Conservation (phyloP, 2,329 filamentous ascomycete genomes). For the Keithomyces neogunnii region DNA sequence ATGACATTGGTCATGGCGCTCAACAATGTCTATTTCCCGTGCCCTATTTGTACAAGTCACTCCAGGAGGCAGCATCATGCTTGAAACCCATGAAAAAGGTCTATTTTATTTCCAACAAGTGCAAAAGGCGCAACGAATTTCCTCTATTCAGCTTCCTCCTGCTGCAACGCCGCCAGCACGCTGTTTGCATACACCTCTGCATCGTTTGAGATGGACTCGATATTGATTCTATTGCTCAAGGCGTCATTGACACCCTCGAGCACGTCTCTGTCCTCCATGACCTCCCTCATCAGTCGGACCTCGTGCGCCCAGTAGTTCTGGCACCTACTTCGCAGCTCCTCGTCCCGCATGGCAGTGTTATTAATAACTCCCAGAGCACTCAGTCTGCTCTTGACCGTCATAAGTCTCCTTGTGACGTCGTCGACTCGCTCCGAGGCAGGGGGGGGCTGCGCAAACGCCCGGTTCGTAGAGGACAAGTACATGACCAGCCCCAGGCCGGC, state of each 20-base stretch:
- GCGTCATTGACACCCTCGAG: conserved; percentile 62
- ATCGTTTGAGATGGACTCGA: conserved; percentile 50
- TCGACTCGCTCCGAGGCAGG: conserved; percentile 60
- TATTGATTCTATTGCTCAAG: conserved; percentile 54
- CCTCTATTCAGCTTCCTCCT: conserved; percentile 7
- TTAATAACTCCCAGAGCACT: conserved; percentile 66
- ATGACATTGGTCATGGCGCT: not conserved
- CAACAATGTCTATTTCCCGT: not conserved
- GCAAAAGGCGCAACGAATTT: no score
- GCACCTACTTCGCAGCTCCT: conserved; percentile 54
- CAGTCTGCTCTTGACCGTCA: conserved; percentile 55
- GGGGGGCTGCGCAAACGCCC: conserved; percentile 60
- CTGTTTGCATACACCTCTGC: conserved; percentile 52
- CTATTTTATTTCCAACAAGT: not conserved
- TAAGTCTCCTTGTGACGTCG: conserved; percentile 44
- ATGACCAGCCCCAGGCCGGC: conserved; percentile 53
- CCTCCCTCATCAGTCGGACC: conserved; percentile 59
- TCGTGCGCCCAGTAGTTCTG: conserved; percentile 77
- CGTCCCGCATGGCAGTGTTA: conserved; percentile 72
- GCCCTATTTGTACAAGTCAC: conserved; percentile 1
- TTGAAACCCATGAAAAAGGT: not conserved
- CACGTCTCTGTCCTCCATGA: conserved; percentile 73
- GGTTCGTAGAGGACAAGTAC: conserved; percentile 71
- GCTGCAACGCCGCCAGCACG: conserved; percentile 26
- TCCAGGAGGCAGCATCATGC: no score